Conservation (phyloP, 108 stramenopile species). For the Chaetoceros muelleri region DNA sequence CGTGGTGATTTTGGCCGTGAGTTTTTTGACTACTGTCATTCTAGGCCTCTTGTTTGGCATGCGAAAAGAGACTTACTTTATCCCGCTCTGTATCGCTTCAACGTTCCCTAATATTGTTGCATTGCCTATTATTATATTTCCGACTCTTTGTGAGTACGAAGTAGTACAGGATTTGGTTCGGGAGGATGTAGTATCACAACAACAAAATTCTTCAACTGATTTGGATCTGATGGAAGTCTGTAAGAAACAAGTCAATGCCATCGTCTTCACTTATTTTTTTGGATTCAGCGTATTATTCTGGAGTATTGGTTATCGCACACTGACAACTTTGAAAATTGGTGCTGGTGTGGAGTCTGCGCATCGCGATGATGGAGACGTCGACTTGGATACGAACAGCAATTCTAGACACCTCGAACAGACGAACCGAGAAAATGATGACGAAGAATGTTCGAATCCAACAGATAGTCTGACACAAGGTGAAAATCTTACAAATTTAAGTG, state of each 20-base stretch:
- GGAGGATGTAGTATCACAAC: conserved; percentile 6
- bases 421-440: no score
- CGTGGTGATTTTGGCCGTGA: background rate
- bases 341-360: background rate
- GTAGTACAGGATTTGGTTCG: conserved; percentile 46
- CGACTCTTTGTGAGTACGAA: conserved; percentile 58
- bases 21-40: conserved; percentile 19
- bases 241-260: conserved; percentile 37
- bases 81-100: conserved; percentile 43
- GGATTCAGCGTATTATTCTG: conserved; percentile 48
- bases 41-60: conserved; percentile 20
- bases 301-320: conserved; percentile 38
- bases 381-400: background rate
- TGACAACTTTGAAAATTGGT: conserved; percentile 3
- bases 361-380: conserved; percentile 11
- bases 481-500: no score
- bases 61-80: conserved; percentile 30
- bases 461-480: no score
- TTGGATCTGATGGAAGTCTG: conserved; percentile 8
- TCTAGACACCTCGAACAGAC: background rate
- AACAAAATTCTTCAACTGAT: background rate
- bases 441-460: no score
- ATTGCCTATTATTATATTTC: conserved; percentile 65
- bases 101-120: conserved; percentile 70
- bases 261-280: conserved; percentile 70